A percentile compares a stretch with the other conserved stretches of the same genome.
These are phyloP conservation scores for Mucor mucedo DNA, from an alignment of 371 early-diverging fungal genomes.

Conservation along the genomic window DNA sequence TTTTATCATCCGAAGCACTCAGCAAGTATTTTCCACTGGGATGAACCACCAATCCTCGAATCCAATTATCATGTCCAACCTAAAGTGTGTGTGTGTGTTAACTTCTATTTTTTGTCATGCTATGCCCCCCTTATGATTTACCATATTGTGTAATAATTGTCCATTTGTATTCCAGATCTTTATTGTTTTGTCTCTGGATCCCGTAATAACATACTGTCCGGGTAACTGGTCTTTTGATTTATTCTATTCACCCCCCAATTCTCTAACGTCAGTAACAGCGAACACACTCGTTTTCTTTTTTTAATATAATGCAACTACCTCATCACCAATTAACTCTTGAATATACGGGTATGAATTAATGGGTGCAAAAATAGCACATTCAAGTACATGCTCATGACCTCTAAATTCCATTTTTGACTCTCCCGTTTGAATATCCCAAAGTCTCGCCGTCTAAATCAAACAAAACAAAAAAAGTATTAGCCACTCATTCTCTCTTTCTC, in stretches of 20 bases:
- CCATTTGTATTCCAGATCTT: conserved; percentile 82
- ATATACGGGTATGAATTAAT: conserved; percentile 60
- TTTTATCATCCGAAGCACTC: conserved; percentile 84
- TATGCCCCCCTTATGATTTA: conserved; percentile 26
- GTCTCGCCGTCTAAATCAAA: conserved; percentile 65
- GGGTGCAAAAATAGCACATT: conserved; percentile 83
- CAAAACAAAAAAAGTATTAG: background rate
- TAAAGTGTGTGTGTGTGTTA: conserved; percentile 20
- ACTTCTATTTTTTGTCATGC: background rate
- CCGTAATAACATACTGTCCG: conserved; percentile 77
- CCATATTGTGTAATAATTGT: conserved; percentile 76
- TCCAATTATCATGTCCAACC: conserved; percentile 92
- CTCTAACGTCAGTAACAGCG: background rate
- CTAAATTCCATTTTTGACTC: conserved; percentile 75
- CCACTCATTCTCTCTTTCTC: background rate
- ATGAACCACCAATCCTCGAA: conserved; percentile 80
- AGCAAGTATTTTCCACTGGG: conserved; percentile 78
- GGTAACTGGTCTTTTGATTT: conserved; percentile 48
- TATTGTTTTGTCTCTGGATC: conserved; percentile 87
- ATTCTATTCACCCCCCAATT: conserved; percentile 13
- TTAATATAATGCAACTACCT: conserved; percentile 12
- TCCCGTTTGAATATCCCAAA: conserved; percentile 78
- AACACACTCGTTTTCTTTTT: background rate
- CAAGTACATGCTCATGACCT: conserved; percentile 92
- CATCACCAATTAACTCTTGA: conserved; percentile 53